These are phyloP conservation scores for Elsinoe ampelina DNA, from an alignment of 2,329 filamentous ascomycete genomes.

Conservation along the genomic window DNA sequence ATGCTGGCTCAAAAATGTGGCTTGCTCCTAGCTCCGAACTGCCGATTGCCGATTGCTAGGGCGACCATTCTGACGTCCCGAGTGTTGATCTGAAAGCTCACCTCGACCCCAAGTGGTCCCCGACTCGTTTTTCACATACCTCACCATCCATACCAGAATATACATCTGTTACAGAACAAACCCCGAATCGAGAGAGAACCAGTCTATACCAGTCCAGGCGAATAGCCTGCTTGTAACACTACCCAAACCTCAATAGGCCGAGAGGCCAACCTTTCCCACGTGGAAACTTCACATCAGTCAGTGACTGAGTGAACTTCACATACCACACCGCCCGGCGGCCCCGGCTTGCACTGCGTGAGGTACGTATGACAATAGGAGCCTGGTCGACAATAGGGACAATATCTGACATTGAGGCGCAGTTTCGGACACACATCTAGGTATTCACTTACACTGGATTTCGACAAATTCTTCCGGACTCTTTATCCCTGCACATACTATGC, in stretches of 20 bases:
- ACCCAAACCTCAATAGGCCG: slow-evolving; percentile 9
- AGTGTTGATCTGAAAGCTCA: background rate
- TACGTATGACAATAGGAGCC: slow-evolving; percentile 32
- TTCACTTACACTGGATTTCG: slow-evolving; percentile 27
- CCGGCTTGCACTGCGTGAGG: slow-evolving; percentile 81
- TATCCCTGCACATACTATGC: slow-evolving; percentile 50
- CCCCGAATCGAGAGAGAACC: background rate
- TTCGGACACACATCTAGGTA: slow-evolving; percentile 25
- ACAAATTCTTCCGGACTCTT: slow-evolving; percentile 54
- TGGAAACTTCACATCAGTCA: slow-evolving; percentile 1
- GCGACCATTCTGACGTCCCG: slow-evolving; percentile 1
- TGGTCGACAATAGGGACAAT: slow-evolving; percentile 13
- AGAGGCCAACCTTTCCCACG: slow-evolving; percentile 4
- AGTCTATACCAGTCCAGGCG: background rate
- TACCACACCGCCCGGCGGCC: slow-evolving; percentile 58
- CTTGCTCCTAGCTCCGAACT: background rate
- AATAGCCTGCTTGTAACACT: slow-evolving; percentile 9
- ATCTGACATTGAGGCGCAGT: slow-evolving; percentile 17
- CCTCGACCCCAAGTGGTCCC: background rate
- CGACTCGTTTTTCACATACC: background rate
- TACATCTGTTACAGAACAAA: background rate
- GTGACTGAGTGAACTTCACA: slow-evolving; percentile 35
- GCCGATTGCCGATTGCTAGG: slow-evolving; percentile 5
- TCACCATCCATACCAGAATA: background rate
- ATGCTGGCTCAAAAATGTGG: too few species aligned